These are phyloP conservation scores for Panicum hallii DNA, from an alignment of 202 grass and related monocot genomes.

Conservation along the genomic window DNA sequence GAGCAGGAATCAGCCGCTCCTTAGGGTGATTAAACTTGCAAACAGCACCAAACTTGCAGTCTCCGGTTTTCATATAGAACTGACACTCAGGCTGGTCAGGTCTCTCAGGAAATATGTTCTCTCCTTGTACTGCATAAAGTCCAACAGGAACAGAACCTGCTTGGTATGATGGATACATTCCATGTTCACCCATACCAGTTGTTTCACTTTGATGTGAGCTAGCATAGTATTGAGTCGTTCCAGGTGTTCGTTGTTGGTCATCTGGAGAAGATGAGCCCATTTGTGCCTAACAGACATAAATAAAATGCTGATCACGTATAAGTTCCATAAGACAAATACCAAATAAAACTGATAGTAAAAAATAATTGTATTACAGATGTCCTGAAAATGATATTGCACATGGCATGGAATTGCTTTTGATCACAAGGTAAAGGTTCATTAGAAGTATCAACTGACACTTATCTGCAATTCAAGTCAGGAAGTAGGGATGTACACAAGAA, in stretches of 20 bases:
- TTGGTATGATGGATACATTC: constrained; percentile 75
- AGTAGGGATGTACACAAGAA: background rate
- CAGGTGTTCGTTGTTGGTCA: constrained; percentile 65
- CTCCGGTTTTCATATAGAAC: constrained; percentile 78
- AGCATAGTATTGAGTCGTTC: constrained; percentile 61
- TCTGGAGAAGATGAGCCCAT: constrained; percentile 77
- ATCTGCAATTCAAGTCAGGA: background rate
- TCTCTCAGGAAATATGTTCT: constrained; percentile 75
- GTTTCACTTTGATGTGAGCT: constrained; percentile 65
- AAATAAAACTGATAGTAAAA: background rate
- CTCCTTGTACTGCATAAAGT: constrained; percentile 69
- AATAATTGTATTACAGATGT: background rate
- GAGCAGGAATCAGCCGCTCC: constrained; percentile 65
- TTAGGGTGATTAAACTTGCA: constrained; percentile 74
- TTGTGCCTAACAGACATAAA: constrained; percentile 55
- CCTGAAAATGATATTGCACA: background rate
- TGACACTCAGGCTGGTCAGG: constrained; percentile 75
- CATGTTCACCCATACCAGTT: constrained; percentile 57
- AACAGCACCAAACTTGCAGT: constrained; percentile 69
- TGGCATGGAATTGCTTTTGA: constrained; percentile 5
- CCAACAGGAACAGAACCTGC: constrained; percentile 69
- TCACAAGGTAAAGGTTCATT: background rate
- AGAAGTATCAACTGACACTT: background rate
- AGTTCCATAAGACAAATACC: background rate
- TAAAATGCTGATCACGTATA: constrained; percentile 17